Percentiles rank a stretch among this genome's conserved stretches.
Conservation (phyloP, 805 yeast species). For the Suhomyces xylopsoci region DNA sequence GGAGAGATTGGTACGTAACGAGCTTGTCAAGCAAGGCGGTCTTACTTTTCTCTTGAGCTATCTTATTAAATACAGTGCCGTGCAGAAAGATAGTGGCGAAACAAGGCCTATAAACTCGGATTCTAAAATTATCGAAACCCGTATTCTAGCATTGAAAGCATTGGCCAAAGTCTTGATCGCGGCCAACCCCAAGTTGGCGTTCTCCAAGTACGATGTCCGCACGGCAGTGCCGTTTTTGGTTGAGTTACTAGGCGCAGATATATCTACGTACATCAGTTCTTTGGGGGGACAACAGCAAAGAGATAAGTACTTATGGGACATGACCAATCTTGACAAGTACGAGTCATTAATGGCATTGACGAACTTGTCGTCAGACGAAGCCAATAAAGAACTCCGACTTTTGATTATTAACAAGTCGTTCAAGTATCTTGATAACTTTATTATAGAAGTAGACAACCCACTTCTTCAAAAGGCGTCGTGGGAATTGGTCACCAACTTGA, state of each 20-base stretch:
- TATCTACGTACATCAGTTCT: constrained; percentile 16
- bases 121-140: constrained; percentile 17
- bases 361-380: constrained; percentile 52
- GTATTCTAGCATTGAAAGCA: constrained; percentile 36
- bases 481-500: constrained; percentile 63
- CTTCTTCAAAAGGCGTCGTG: constrained; percentile 56
- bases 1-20: constrained; percentile 23
- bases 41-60: constrained; percentile 37
- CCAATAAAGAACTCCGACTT: constrained; percentile 37
- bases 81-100: constrained; percentile 18
- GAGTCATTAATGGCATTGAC: constrained; percentile 66
- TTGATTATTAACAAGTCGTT: constrained; percentile 43
- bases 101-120: constrained; percentile 17
- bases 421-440: constrained; percentile 42
- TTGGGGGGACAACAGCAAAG: neutral
- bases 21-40: constrained; percentile 47
- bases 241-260: constrained; percentile 40
- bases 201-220: constrained; percentile 37
- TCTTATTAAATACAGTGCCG: constrained; percentile 27
- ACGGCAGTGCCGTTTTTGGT: constrained; percentile 49
- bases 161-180: constrained; percentile 46
- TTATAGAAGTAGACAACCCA: constrained; percentile 33
- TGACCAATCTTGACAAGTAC: constrained; percentile 43
- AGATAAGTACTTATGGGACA: constrained; percentile 24
- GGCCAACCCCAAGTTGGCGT: constrained; percentile 41